phyloP scores from a whole-genome alignment of 2,329 filamentous ascomycete species.

The Periglandula ipomoeae region DNA sequence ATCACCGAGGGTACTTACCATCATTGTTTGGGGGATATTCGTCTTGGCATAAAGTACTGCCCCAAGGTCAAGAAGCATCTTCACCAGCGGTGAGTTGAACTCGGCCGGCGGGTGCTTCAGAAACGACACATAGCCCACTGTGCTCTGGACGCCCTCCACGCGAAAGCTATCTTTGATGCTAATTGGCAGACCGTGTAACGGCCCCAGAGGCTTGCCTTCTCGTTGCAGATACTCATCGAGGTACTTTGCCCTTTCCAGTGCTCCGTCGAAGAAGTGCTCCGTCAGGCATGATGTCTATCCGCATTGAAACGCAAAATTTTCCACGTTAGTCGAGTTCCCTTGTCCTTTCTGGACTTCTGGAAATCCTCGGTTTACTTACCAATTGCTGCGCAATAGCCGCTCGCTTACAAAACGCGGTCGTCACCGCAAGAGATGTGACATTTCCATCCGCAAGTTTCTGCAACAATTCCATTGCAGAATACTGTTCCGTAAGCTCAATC shows the following conservation, averaged over 20 bases:
- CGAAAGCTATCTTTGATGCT: slow-evolving; percentile 19
- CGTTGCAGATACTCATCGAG: slow-evolving; percentile 11
- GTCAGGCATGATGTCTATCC: slow-evolving; percentile 25
- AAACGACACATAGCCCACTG: slow-evolving; percentile 18
- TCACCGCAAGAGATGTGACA: slow-evolving; percentile 26
- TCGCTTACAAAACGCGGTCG: slow-evolving; percentile 21
- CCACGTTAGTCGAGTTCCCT: not conserved
- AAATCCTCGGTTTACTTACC: slow-evolving; percentile 11
- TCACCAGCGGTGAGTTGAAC: slow-evolving; percentile 15
- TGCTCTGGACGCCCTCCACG: slow-evolving; percentile 15
- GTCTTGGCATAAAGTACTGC: slow-evolving; percentile 31
- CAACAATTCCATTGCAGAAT: slow-evolving; percentile 27
- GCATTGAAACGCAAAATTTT: not conserved
- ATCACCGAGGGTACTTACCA: slow-evolving; percentile 25
- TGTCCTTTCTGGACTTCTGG: no score
- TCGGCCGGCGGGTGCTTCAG: slow-evolving; percentile 13
- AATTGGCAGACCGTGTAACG: slow-evolving; percentile 16
- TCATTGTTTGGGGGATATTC: slow-evolving; percentile 52
- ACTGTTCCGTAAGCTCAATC: slow-evolving; percentile 34
- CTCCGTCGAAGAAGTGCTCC: slow-evolving; percentile 36
- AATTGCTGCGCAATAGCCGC: slow-evolving; percentile 19
- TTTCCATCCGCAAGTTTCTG: slow-evolving; percentile 22
- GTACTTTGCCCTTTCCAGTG: slow-evolving; percentile 8
- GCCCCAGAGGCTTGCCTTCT: slow-evolving; percentile 11
- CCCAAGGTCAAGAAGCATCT: slow-evolving; percentile 17